Evolutionary conservation across 495 filamentous ascomycete genomes (phyloP).

Genomic region (Collariella sp.): DNA sequence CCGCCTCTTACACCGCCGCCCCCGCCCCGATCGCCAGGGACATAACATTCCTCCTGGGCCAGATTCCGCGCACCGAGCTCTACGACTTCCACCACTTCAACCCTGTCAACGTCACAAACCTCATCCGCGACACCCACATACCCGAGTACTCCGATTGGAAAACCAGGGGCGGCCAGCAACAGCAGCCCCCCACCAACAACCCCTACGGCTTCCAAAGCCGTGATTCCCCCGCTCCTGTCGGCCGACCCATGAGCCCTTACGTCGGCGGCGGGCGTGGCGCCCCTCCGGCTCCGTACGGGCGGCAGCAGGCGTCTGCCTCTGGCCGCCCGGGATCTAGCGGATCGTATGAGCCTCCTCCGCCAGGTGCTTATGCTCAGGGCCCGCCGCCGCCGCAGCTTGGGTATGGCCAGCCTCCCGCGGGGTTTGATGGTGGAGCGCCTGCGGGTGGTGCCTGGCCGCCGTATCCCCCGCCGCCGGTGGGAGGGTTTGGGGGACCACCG

Average conservation of each 20-base stretch:
- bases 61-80: constrained; percentile 66
- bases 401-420: constrained; percentile 5
- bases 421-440: background rate
- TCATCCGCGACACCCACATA: constrained; percentile 59
- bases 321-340: constrained; percentile 37
- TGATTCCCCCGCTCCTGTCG: constrained; percentile 33
- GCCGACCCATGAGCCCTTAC: constrained; percentile 35
- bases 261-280: constrained; percentile 21
- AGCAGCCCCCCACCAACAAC: constrained; percentile 18
- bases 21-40: constrained; percentile 59
- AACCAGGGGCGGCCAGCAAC: too few species aligned
- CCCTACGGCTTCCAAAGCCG: constrained; percentile 25
- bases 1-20: constrained; percentile 28
- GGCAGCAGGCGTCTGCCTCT: constrained; percentile 37
- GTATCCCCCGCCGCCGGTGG: constrained; percentile 8
- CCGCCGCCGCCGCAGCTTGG: constrained; percentile 9
- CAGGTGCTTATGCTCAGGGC: constrained; percentile 24
- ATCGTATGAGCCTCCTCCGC: constrained; percentile 38
- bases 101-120: constrained; percentile 60
- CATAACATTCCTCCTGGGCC: constrained; percentile 70
- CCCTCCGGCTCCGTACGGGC: constrained; percentile 23
- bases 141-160: constrained; percentile 48
- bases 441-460: constrained; percentile 7
- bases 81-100: constrained; percentile 60
- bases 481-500: constrained; percentile 12